Evolutionary conservation across 1,139 yeast species (phyloP).

Genomic region (Candida sojae): DNA sequence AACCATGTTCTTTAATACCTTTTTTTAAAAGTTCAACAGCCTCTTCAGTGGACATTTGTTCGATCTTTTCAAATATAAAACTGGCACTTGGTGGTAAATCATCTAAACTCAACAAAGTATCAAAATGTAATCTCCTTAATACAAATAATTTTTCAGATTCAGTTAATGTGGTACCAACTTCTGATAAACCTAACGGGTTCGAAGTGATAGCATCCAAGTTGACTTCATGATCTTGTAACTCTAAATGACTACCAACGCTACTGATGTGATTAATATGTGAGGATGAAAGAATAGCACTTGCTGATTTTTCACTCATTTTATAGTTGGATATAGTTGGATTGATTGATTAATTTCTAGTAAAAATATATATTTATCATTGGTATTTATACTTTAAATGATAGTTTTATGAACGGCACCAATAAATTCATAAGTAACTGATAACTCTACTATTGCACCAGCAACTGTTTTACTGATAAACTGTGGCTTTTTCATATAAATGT

Average conservation of each 20-base stretch:
- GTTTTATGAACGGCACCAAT: background rate
- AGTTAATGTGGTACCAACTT: constrained; percentile 27
- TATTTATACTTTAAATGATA: no score
- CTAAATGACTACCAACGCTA: constrained; percentile 7
- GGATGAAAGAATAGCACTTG: background rate
- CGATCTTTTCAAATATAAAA: constrained; percentile 32
- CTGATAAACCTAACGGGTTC: constrained; percentile 21
- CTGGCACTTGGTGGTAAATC: constrained; percentile 28
- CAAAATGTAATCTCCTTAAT: constrained; percentile 28
- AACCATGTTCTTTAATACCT: constrained; percentile 19
- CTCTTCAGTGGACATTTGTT: constrained; percentile 21
- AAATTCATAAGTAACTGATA: background rate
- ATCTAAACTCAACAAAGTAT: constrained; percentile 25
- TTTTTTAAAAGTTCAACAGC: constrained; percentile 22
- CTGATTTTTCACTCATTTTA: background rate
- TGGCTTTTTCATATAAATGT: background rate
- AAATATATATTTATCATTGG: no score
- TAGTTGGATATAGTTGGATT: background rate
- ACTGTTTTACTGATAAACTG: background rate
- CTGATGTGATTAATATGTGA: background rate
- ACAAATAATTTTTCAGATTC: constrained; percentile 27
- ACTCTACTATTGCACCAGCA: background rate
- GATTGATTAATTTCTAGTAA: no score
- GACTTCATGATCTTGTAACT: constrained; percentile 17
- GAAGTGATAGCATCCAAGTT: constrained; percentile 21